Percentiles rank a stretch among this genome's conserved stretches.
phyloP scores from a whole-genome alignment of 2,329 filamentous ascomycete species.

The Xylaria sp. region DNA sequence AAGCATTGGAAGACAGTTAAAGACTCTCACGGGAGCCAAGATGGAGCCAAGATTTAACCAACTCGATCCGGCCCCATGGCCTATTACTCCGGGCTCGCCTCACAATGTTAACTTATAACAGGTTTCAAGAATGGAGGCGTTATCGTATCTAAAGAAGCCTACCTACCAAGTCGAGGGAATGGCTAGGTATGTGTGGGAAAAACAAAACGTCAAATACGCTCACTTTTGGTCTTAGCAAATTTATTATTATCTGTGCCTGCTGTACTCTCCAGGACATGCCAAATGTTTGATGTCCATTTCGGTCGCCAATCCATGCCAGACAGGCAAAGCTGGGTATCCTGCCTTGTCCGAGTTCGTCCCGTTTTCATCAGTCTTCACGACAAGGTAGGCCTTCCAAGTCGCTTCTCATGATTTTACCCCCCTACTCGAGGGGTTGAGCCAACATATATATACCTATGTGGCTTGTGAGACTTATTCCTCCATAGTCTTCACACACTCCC shows the following conservation, averaged over 20 bases:
- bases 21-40: no score
- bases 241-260: conserved; percentile 15
- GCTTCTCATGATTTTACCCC: not conserved
- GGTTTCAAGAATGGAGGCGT: no score
- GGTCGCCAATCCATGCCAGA: conserved; percentile 2
- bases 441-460: not conserved
- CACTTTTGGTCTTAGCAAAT: conserved; percentile 5
- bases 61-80: no score
- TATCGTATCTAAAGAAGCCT: no score
- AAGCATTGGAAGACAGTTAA: no score
- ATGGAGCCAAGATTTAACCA: no score
- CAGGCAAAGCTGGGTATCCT: conserved; percentile 13
- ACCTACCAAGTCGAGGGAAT: no score
- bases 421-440: not conserved
- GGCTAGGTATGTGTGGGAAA: not conserved
- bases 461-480: conserved; percentile 59
- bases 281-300: conserved; percentile 19
- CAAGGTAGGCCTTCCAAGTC: not conserved
- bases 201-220: not conserved
- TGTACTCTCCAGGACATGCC: conserved; percentile 20
- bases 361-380: not conserved
- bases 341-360: conserved; percentile 3
- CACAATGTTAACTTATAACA: no score
- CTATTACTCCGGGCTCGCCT: no score
- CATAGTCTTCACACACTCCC: conserved; percentile 96